These are phyloP conservation scores for Arctostaphylos glauca DNA, from an alignment of 148 eudicot species.

Conservation along the genomic window DNA sequence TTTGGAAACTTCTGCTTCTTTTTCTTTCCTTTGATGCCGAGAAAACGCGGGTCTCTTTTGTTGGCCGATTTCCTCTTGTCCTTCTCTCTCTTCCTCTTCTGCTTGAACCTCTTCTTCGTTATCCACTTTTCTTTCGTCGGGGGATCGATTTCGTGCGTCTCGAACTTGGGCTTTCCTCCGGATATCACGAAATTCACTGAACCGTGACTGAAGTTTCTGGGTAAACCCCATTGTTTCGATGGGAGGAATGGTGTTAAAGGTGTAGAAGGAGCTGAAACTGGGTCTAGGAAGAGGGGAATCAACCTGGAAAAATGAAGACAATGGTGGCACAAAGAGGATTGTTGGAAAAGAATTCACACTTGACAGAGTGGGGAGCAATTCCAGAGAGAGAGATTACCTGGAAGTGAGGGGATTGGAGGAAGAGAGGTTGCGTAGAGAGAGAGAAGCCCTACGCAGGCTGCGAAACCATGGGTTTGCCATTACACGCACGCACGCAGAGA, in stretches of 20 bases:
- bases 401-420: not conserved
- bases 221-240: conserved; percentile 22
- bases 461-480: conserved; percentile 22
- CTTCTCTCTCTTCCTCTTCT: conserved; percentile 71
- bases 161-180: conserved; percentile 78
- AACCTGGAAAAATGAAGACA: conserved; percentile 16
- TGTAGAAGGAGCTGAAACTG: not conserved
- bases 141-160: conserved; percentile 63
- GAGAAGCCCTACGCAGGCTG: conserved; percentile 14
- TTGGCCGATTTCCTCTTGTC: conserved; percentile 70
- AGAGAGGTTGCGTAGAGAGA: conserved; percentile 14
- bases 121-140: conserved; percentile 84
- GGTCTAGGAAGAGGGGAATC: conserved; percentile 8
- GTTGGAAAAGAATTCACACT: not conserved
- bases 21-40: conserved; percentile 59
- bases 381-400: conserved; percentile 2
- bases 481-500: not conserved
- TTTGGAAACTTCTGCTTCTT: conserved; percentile 64
- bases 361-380: not conserved
- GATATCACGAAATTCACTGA: conserved; percentile 70
- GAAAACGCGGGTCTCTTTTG: conserved; percentile 73
- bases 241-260: conserved; percentile 6
- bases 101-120: conserved; percentile 80
- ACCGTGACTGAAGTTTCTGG: conserved; percentile 55
- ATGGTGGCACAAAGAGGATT: not conserved